Evolutionary conservation across 2,329 filamentous ascomycete genomes (phyloP).

Genomic region (Dendryphion nanum): DNA sequence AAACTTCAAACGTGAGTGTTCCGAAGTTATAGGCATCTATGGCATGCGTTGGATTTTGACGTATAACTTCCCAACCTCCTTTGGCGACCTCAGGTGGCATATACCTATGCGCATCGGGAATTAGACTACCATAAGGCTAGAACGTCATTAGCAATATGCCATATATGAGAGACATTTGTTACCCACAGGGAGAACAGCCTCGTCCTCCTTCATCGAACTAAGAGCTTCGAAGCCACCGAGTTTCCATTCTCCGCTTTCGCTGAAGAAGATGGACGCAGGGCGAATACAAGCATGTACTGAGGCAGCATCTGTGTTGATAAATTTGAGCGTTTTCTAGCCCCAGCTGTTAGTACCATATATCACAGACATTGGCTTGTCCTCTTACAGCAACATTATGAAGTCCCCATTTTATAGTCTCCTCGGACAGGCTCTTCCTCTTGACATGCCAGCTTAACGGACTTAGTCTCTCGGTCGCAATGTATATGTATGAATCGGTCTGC

Average conservation of each 20-base stretch:
- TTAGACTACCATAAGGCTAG: conserved; percentile 79
- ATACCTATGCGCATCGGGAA: conserved; percentile 82
- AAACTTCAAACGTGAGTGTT: conserved; percentile 81
- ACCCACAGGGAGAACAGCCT: conserved; percentile 81
- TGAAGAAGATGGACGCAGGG: conserved; percentile 84
- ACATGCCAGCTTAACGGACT: conserved; percentile 87
- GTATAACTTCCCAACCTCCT: conserved; percentile 88
- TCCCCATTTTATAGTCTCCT: conserved; percentile 97
- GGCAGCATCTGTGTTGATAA: conserved; percentile 89
- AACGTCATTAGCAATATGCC: neutral
- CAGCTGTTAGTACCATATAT: conserved; percentile 1
- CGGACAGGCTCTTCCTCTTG: conserved; percentile 79
- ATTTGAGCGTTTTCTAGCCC: conserved; percentile 79
- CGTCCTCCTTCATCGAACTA: conserved; percentile 94
- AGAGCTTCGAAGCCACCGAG: conserved; percentile 89
- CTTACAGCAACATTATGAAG: conserved; percentile 78
- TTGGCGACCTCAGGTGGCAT: conserved; percentile 83
- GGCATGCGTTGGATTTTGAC: conserved; percentile 75
- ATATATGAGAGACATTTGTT: neutral
- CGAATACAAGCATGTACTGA: conserved; percentile 88
- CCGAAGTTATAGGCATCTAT: conserved; percentile 88
- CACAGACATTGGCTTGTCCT: neutral
- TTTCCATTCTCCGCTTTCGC: conserved; percentile 98
- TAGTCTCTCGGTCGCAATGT: conserved; percentile 91
- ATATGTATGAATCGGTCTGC: conserved; percentile 90